Evolutionary conservation across 2,329 filamentous ascomycete species (phyloP), one percentile per base, ranked within the genome.

Genomic region (Apiospora kogelbergensis): DNA sequence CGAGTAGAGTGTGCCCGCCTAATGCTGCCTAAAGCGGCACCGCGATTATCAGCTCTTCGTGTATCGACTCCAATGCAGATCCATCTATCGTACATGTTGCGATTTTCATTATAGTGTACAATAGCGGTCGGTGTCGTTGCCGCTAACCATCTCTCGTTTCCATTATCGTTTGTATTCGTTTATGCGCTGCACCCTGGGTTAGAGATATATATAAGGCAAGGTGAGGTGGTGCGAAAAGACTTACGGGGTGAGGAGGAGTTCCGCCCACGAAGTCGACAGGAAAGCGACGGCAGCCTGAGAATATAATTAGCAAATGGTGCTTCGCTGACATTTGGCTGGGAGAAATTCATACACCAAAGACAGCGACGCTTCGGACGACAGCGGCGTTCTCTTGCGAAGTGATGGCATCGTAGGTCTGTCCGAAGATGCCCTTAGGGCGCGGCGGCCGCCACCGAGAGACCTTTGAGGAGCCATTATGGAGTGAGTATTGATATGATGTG

Each of bases 301-400:
- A 53, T 20, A 15, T 26, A 22, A 42, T 53, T 20, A 10, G 26
- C 65, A 26, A 15, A 48, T 10, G 11, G 45, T 46, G 10, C 45
- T 60, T 2, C 2, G 10, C 10, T 37, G 11, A 44, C 66, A 40
- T 41, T 10, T 41, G 66, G 11, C n/a, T 41, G 20, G n/a, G 46
- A 9, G 37, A 15, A 44, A n/a, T 83, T 4, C 90, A 78, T 85
- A 93, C 90, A 68, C 89, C 90, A 77, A 93, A 93, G 74, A 92
- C 79, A 72, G 88, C 84, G 73, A 93, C 81, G 77, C 90, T 92
- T 75, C 88, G 86, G 70, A 93, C 90, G 68, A 92, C 86, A 68
- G 89, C 86, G 65, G 89, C 85, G 80, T 93, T 93, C 77, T 93
- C 91, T 42, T 90, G 80, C 37, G 87, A 86, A 68, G 89, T 92